Percentiles rank a stretch among this genome's conserved stretches.
phyloP scores from a whole-genome alignment of 805 yeast species.

The Ogataea siamensis region DNA sequence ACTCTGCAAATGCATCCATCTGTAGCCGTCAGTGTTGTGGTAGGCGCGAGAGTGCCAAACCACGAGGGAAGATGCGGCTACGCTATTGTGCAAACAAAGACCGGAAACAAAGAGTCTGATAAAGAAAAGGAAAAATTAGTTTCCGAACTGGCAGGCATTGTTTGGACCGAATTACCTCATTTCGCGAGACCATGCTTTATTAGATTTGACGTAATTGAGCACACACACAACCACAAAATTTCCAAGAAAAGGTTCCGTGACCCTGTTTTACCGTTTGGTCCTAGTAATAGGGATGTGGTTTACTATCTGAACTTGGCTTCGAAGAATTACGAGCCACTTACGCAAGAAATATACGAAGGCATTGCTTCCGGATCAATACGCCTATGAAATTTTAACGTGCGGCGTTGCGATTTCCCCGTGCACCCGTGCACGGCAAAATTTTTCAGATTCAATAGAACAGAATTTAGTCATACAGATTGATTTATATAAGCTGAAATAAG shows the following conservation, averaged over 20 bases:
- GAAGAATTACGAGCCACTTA: constrained; percentile 55
- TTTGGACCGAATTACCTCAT: constrained; percentile 57
- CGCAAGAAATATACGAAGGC: constrained; percentile 52
- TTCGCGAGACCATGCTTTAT: constrained; percentile 85
- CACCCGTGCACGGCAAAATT: constrained; percentile 2
- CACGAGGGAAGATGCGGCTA: constrained; percentile 96
- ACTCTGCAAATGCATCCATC: constrained; percentile 48
- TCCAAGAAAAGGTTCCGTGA: constrained; percentile 66
- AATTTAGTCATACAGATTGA: constrained; percentile 7
- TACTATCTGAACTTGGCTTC: constrained; percentile 59
- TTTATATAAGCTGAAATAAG: constrained; percentile 1
- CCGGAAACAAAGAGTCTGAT: constrained; percentile 30
- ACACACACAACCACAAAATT: constrained; percentile 81
- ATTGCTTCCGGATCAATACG: constrained; percentile 27
- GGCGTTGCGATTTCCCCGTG: constrained; percentile 1
- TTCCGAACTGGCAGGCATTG: constrained; percentile 36
- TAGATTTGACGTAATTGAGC: constrained; percentile 63
- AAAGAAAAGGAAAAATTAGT: constrained; percentile 36
- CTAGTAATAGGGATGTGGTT: constrained; percentile 53
- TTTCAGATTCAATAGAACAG: constrained; percentile 9
- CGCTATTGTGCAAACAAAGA: constrained; percentile 61
- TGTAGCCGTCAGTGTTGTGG: constrained; percentile 74
- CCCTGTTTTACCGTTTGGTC: constrained; percentile 69
- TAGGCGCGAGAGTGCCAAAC: constrained; percentile 78
- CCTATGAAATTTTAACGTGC: constrained; percentile 14